Percentiles rank a stretch among this genome's conserved stretches.
Evolutionary conservation across 192 early-diverging fungal genomes (phyloP).

Genomic region (Backusella westeae): DNA sequence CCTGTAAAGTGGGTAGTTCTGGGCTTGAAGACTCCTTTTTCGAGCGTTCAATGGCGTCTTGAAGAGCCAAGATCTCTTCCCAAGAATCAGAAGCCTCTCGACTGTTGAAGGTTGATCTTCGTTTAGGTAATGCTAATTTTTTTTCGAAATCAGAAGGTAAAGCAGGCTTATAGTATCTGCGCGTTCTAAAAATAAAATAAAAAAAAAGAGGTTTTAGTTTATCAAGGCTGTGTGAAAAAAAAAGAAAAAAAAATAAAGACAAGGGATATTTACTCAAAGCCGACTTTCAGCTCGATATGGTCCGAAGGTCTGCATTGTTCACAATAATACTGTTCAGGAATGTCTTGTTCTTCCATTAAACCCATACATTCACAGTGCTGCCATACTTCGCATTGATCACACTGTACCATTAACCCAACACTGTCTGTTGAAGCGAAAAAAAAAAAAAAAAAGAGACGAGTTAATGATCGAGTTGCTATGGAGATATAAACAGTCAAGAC

Average conservation of each 20-base stretch:
- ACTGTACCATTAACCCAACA: conserved; percentile 86
- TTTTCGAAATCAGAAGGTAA: not conserved
- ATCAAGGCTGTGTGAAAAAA: not conserved
- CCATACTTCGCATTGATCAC: conserved; percentile 92
- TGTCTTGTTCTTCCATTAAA: conserved; percentile 68
- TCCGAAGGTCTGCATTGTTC: conserved; percentile 83
- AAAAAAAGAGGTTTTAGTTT: not conserved
- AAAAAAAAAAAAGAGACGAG: not conserved
- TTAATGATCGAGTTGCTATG: not conserved
- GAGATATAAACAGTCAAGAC: conserved; percentile 8
- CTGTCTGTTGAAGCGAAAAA: conserved; percentile 34
- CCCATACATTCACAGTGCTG: conserved; percentile 92
- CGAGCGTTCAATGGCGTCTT: not conserved
- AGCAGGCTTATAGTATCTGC: not conserved
- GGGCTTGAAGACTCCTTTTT: not conserved
- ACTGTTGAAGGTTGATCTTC: not conserved
- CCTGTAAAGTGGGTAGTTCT: not conserved
- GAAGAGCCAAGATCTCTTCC: not conserved
- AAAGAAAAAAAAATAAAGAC: not conserved
- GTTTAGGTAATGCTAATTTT: not conserved
- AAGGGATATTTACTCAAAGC: not conserved
- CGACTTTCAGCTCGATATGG: conserved; percentile 54
- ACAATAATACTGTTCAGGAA: conserved; percentile 91
- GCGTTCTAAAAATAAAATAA: not conserved
- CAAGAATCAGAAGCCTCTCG: not conserved